phyloP scores from a whole-genome alignment of 2,329 filamentous ascomycete species.

The Hypoxylon sp. region DNA sequence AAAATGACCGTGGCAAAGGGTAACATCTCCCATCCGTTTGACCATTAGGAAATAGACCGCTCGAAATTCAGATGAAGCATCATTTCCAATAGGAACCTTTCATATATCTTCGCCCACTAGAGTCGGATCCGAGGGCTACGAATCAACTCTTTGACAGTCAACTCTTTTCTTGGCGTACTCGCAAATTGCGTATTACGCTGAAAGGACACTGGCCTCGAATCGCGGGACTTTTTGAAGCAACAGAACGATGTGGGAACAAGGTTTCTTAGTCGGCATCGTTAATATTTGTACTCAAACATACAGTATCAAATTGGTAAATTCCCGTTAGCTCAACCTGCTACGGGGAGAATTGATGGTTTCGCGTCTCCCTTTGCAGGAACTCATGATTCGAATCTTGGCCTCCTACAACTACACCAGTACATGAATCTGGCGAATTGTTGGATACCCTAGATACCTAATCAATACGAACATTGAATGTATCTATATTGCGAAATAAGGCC shows the following conservation, averaged over 20 bases:
- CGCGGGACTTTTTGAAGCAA: not conserved
- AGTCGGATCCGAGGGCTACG: not conserved
- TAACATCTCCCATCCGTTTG: conserved; percentile 16
- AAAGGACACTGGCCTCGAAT: not conserved
- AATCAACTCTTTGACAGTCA: conserved; percentile 5
- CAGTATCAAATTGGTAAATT: not conserved
- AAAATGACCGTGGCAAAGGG: conserved; percentile 29
- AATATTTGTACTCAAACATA: not conserved
- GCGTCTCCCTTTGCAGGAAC: not conserved
- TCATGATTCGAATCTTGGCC: not conserved
- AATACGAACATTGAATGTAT: conserved; percentile 21
- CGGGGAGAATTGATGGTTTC: not conserved
- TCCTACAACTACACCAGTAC: not conserved
- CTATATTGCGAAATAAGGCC: conserved; percentile 12
- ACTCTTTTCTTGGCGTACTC: conserved; percentile 3
- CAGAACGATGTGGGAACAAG: not conserved
- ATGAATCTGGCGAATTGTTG: conserved; percentile 12
- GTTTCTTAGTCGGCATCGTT: not conserved
- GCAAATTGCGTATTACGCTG: not conserved
- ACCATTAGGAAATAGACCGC: conserved; percentile 6
- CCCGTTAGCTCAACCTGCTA: not conserved
- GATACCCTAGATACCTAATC: not conserved
- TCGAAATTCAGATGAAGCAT: not conserved
- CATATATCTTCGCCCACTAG: not conserved
- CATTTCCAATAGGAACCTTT: conserved; percentile 1